Evolutionary conservation across 1,139 yeast species (phyloP), one percentile per base, ranked within the genome.

Genomic region (Suhomyces anneliseae): DNA sequence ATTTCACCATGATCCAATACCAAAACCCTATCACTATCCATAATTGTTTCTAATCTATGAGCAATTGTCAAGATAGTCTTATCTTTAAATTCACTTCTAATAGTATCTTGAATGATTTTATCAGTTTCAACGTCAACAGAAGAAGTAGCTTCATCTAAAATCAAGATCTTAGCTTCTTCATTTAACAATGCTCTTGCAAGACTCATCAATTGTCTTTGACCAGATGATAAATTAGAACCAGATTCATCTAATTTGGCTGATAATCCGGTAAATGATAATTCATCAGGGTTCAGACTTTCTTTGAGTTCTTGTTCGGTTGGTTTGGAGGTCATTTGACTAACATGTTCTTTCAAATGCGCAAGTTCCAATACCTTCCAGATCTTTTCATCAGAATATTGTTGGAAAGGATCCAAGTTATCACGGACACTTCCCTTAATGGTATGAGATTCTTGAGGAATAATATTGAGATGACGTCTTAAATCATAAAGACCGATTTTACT

Each of bases 81-180:
- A 43, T 69, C 66, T 36, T 57, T 61, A 48, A 69, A 69, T 44
- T 68, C 68, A 3, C 54, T 49, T 45, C 72, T 55, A 31, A 69
- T 68, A 0, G 74, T 68, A 27, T 63, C 61, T 50, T 69, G 74
- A 31, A 69, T 66, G 40, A 69, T 60, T 45, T 65, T 64, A 51
- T 69, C 74, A 1, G 74, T 69, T 50, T 68, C 66, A 6, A 66
- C 71, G 54, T 69, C 74, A 26, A 69, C 72, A 3, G 73, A 66
- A 10, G 74, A 72, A 6, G 74, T 69, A 8, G 74, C 74, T 50
- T 69, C 74, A 51, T 69, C 74, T 39, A 70, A 57, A 36, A 70
- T 63, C 42, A 70, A 61, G 24, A 70, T 62, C 39, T 61, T 66
- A 0, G 72, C 63, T 26, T 61, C 57, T 29, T 63, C 60, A 40